A percentile compares a stretch with the other conserved stretches of the same genome.
Conservation (phyloP, 2,329 filamentous ascomycete species). For the Dothiorella sarmentorum region DNA sequence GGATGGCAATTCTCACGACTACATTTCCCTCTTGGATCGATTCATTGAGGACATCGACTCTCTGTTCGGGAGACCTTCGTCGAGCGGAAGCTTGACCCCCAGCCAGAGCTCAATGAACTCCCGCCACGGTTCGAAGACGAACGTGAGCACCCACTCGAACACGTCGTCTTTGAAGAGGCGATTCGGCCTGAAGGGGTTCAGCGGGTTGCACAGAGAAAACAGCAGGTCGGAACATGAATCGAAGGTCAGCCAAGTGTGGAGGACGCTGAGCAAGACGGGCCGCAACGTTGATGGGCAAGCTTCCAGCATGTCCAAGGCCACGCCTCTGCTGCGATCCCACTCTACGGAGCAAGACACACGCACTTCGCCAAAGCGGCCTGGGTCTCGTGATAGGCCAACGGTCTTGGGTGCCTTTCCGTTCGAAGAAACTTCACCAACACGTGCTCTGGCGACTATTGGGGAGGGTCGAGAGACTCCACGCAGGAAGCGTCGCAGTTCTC, state of each 20-base stretch:
- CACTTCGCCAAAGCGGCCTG: slow-evolving; percentile 49
- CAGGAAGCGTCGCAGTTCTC: slow-evolving; percentile 84
- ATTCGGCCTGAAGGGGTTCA: slow-evolving; percentile 68
- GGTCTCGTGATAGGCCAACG: slow-evolving; percentile 54
- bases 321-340: slow-evolving; percentile 62
- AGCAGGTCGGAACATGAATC: slow-evolving; percentile 69
- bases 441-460: slow-evolving; percentile 42
- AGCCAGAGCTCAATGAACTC: slow-evolving; percentile 59
- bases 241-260: slow-evolving; percentile 73
- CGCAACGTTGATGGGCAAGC: slow-evolving; percentile 58
- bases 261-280: slow-evolving; percentile 79
- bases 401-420: slow-evolving; percentile 48
- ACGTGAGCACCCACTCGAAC: slow-evolving; percentile 78
- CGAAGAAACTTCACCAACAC: slow-evolving; percentile 44
- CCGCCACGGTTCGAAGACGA: slow-evolving; percentile 55
- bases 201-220: slow-evolving; percentile 66
- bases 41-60: slow-evolving; percentile 85
- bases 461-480: slow-evolving; percentile 47
- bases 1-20: slow-evolving; percentile 72
- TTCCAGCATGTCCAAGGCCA: slow-evolving; percentile 63
- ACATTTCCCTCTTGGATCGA: slow-evolving; percentile 83
- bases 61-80: slow-evolving; percentile 67
- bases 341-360: slow-evolving; percentile 68
- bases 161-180: slow-evolving; percentile 75
- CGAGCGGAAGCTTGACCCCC: slow-evolving; percentile 45